Base-by-base conservation (phyloP, 2,329 filamentous ascomycete genomes). In the Tolypocladium pustulatum region DNA sequence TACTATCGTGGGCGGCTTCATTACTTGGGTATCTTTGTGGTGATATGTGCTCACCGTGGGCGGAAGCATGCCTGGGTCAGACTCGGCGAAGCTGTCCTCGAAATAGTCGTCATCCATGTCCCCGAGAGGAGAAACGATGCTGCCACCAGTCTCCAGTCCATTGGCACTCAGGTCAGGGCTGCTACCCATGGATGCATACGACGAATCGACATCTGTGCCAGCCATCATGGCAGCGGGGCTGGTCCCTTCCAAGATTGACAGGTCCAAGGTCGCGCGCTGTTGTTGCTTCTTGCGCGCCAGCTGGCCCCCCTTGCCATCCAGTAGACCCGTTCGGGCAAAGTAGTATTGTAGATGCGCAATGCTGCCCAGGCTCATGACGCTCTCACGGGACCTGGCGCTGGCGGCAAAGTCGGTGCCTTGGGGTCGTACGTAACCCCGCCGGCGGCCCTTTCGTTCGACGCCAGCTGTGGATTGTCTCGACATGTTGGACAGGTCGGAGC, bases 311-410 rank as follows among this genome's bases (percentile, higher is more conserved):
- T 97, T 97, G 59, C 93, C 91, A 69, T 99, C 94, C 56, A 99
- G 76, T 63, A 99, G 76, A 7, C 94, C 94, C 0, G 94, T 99
- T 60, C 94, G 82, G 40, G 94, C 93, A 76, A 99, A 99, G 75
- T 97, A 99, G 75, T 97, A 96, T 73, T 99, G 94, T 68, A 99
- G 78, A 76, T 99, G 94, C 58, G 92, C 91, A 67, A 99, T 99
- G 73, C 92, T 97, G 58, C 94, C 94, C 62, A 99, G 76, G 69
- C 91, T 96, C 84, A 97, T 88, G 64, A 99, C 94, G 70, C 92
- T 97, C 72, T 99, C 93, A 62, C 94, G 83, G 56, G 91, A 91
- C 69, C 86, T 86, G 54, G 94, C 94, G 59, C 92, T 97, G 60
- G 89, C 88, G 32, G 94, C 90, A 72, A 97, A 99, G 67, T 91